Evolutionary conservation across 208 protist species (phyloP).

Genomic region (Porcisia deanei): DNA sequence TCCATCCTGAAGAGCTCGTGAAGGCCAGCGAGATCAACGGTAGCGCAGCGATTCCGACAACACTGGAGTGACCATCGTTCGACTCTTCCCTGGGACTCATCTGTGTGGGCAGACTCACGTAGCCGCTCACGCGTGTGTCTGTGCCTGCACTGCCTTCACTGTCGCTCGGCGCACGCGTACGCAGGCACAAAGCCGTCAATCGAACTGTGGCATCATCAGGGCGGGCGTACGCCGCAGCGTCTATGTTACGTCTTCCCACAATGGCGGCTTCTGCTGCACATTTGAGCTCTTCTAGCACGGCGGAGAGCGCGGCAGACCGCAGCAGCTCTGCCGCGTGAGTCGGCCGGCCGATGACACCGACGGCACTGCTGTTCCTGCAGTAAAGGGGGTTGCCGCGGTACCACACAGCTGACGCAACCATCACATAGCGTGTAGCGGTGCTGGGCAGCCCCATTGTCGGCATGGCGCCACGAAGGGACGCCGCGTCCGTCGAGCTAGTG

Average conservation of each 20-base stretch:
- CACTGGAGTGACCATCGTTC: not conserved
- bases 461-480: slow-evolving; percentile 38
- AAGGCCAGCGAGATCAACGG: slow-evolving; percentile 36
- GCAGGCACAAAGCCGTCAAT: slow-evolving; percentile 20
- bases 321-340: slow-evolving; percentile 35
- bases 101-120: slow-evolving; percentile 4
- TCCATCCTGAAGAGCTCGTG: slow-evolving; percentile 50
- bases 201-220: slow-evolving; percentile 5
- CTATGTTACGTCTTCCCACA: not conserved
- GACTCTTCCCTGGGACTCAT: not conserved
- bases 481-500: slow-evolving; percentile 32
- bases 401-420: slow-evolving; percentile 31
- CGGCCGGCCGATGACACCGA: not conserved
- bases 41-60: not conserved
- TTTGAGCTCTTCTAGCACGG: slow-evolving; percentile 29
- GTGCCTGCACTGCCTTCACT: not conserved
- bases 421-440: slow-evolving; percentile 13
- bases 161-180: not conserved
- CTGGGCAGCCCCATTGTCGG: slow-evolving; percentile 29
- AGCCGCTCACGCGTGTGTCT: slow-evolving; percentile 9
- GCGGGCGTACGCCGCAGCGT: not conserved
- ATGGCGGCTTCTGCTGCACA: not conserved
- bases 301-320: slow-evolving; percentile 43
- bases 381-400: slow-evolving; percentile 33
- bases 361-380: slow-evolving; percentile 17